These are phyloP conservation scores for Linum tenue DNA, from an alignment of 345 rosid species.

Conservation along the genomic window DNA sequence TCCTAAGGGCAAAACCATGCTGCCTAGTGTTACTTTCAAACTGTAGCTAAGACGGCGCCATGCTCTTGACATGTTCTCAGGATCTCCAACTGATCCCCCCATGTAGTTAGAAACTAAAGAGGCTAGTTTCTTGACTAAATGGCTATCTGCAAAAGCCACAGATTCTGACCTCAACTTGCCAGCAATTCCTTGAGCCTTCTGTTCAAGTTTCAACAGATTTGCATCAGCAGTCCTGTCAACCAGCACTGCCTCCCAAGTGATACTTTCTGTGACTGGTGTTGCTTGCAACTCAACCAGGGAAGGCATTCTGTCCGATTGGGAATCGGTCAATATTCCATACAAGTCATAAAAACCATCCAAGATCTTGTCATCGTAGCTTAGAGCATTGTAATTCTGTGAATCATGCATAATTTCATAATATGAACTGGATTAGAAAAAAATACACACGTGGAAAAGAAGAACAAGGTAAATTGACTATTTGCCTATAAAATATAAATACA, in stretches of 20 bases:
- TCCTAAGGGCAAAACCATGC: slow-evolving; percentile 91
- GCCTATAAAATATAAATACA: too few species aligned
- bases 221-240: slow-evolving; percentile 69
- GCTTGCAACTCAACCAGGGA: slow-evolving; percentile 86
- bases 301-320: slow-evolving; percentile 64
- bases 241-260: slow-evolving; percentile 82
- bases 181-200: slow-evolving; percentile 60
- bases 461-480: too few species aligned
- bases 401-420: slow-evolving; percentile 47
- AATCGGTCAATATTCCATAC: slow-evolving; percentile 50
- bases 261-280: slow-evolving; percentile 42
- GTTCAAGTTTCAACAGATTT: slow-evolving; percentile 70
- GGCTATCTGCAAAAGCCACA: slow-evolving; percentile 30
- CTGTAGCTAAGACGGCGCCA: slow-evolving; percentile 72
- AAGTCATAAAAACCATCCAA: slow-evolving; percentile 90
- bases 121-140: slow-evolving; percentile 60
- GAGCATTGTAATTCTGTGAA: slow-evolving; percentile 89
- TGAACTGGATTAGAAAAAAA: slow-evolving; percentile 48
- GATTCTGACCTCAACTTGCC: slow-evolving; percentile 47
- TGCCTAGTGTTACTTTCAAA: slow-evolving; percentile 61
- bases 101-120: slow-evolving; percentile 72
- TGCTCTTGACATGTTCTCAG: slow-evolving; percentile 56
- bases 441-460: slow-evolving; percentile 16
- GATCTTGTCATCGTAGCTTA: slow-evolving; percentile 92
- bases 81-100: slow-evolving; percentile 89